A percentile compares a stretch with the other conserved stretches of the same genome.
These are phyloP conservation scores for Arthroderma uncinatum DNA, from an alignment of 2,329 filamentous ascomycete species.

Conservation along the genomic window DNA sequence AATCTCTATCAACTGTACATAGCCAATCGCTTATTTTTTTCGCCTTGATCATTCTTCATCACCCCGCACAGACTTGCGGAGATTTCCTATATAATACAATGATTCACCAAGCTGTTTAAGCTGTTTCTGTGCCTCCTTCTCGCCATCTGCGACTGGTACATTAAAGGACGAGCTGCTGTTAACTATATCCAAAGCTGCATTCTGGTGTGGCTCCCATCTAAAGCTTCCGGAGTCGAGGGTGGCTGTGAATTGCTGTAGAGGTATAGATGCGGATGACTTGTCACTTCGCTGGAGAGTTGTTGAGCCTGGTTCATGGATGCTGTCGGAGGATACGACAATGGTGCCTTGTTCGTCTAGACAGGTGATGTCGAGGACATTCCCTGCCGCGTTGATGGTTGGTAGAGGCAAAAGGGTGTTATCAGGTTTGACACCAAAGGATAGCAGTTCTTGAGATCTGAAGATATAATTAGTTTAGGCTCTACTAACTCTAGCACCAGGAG, in stretches of 20 bases:
- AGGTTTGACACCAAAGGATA: slow-evolving; percentile 49
- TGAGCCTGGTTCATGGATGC: slow-evolving; percentile 42
- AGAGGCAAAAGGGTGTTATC: slow-evolving; percentile 42
- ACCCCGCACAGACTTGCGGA: slow-evolving; percentile 27
- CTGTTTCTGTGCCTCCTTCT: slow-evolving; percentile 24
- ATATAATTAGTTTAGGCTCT: slow-evolving; percentile 16
- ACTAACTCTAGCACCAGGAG: not conserved
- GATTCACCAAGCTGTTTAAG: slow-evolving; percentile 22
- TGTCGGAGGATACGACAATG: slow-evolving; percentile 44
- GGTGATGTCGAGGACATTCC: slow-evolving; percentile 54
- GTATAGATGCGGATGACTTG: slow-evolving; percentile 14
- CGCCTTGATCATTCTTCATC: slow-evolving; percentile 16
- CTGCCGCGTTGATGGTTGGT: slow-evolving; percentile 46
- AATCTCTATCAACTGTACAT: not conserved
- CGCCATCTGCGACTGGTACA: slow-evolving; percentile 18
- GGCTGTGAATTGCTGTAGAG: slow-evolving; percentile 25
- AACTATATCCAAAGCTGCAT: slow-evolving; percentile 19
- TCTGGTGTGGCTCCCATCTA: slow-evolving; percentile 20
- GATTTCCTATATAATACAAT: slow-evolving; percentile 31
- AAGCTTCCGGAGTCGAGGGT: slow-evolving; percentile 18
- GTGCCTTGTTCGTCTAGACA: slow-evolving; percentile 21
- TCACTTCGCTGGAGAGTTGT: slow-evolving; percentile 30
- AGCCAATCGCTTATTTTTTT: not conserved
- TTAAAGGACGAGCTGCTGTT: slow-evolving; percentile 24
- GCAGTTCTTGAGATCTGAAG: slow-evolving; percentile 53